phyloP scores from a whole-genome alignment of 2,329 filamentous ascomycete genomes.

The Venturia oleaginea region DNA sequence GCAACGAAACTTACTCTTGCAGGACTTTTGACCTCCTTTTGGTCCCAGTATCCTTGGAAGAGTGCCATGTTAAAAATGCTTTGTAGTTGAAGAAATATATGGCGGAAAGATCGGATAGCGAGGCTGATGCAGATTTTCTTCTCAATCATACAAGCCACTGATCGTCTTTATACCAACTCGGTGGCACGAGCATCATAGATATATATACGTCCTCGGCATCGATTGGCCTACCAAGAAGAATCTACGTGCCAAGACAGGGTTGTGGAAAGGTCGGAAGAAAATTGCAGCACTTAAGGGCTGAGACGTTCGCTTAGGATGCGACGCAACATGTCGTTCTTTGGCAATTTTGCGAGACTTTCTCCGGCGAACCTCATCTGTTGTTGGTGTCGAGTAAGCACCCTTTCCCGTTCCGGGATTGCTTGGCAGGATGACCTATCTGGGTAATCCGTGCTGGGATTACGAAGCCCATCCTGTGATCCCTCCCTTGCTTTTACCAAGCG shows the following conservation, averaged over 20 bases:
- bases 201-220: constrained; percentile 1
- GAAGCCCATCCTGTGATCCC: background rate
- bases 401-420: background rate
- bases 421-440: background rate
- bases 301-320: constrained; percentile 1
- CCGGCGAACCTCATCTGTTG: too few relatives aligned
- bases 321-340: too few relatives aligned
- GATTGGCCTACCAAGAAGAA: background rate
- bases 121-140: background rate
- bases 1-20: background rate
- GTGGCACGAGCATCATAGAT: background rate
- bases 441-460: background rate
- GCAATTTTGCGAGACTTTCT: too few relatives aligned
- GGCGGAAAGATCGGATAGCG: background rate
- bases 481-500: background rate
- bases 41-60: constrained; percentile 3
- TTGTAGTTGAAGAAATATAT: background rate
- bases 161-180: background rate
- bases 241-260: background rate
- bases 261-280: background rate
- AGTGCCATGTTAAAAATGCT: background rate
- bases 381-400: background rate
- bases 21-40: background rate
- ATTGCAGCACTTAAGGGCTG: background rate
- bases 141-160: background rate